Conservation (phyloP, 495 filamentous ascomycete genomes). For the Staphylotrichum longicolle region DNA sequence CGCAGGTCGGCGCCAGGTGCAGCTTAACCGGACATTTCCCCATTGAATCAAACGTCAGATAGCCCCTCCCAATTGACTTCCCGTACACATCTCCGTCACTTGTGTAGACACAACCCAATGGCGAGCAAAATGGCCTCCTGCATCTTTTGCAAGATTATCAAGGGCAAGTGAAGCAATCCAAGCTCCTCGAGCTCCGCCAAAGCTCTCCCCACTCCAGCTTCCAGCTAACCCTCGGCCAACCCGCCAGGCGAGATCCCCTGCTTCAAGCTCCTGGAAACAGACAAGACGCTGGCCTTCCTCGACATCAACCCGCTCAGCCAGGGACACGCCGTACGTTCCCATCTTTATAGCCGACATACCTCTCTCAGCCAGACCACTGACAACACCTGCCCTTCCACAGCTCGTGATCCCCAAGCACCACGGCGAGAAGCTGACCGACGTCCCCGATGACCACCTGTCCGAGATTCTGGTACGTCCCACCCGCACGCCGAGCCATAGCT, state of each 20-base stretch:
- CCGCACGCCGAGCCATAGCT: no score
- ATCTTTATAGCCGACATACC: neutral
- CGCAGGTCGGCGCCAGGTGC: neutral
- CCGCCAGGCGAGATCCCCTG: slow-evolving; percentile 82
- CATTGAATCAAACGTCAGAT: neutral
- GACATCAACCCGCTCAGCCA: slow-evolving; percentile 86
- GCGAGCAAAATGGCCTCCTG: slow-evolving; percentile 56
- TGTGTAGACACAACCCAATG: slow-evolving; percentile 19
- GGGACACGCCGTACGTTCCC: slow-evolving; percentile 67
- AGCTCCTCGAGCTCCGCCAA: neutral
- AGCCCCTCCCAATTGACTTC: slow-evolving; percentile 11
- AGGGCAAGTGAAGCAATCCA: slow-evolving; percentile 55
- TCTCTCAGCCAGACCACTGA: neutral
- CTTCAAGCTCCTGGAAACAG: slow-evolving; percentile 91
- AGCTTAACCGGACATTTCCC: neutral
- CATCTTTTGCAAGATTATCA: slow-evolving; percentile 98
- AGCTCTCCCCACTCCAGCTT: slow-evolving; percentile 12
- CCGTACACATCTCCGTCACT: neutral
- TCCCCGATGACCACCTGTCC: slow-evolving; percentile 81
- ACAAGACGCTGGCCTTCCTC: slow-evolving; percentile 93
- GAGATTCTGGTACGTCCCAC: slow-evolving; percentile 69
- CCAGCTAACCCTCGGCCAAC: slow-evolving; percentile 20
- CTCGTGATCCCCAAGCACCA: slow-evolving; percentile 97
- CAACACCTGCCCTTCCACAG: slow-evolving; percentile 40
- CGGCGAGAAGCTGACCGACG: slow-evolving; percentile 86